phyloP scores from a whole-genome alignment of 2,329 filamentous ascomycete species.

The Endocalyx cinctus region DNA sequence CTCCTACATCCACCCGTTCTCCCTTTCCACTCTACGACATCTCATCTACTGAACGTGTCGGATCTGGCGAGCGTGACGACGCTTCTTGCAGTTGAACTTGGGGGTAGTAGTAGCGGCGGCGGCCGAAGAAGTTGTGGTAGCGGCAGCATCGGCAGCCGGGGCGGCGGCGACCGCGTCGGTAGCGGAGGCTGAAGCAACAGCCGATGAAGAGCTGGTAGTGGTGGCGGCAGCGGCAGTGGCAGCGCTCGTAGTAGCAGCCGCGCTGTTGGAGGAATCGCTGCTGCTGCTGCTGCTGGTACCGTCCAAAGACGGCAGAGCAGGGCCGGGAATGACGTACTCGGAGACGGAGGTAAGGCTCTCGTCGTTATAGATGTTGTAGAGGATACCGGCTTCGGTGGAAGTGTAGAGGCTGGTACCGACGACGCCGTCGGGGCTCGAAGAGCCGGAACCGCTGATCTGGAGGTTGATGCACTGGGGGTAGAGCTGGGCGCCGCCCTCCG shows the following conservation, averaged over 20 bases:
- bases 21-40: too few species aligned
- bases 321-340: constrained; percentile 11
- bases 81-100: constrained; percentile 1
- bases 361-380: constrained; percentile 18
- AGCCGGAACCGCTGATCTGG: constrained; percentile 46
- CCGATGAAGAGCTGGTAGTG: constrained; percentile 2
- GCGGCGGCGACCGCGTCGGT: background rate
- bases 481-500: constrained; percentile 36
- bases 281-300: background rate
- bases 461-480: constrained; percentile 54
- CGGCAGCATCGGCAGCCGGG: background rate
- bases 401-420: constrained; percentile 32
- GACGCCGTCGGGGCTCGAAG: constrained; percentile 40
- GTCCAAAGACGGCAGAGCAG: background rate
- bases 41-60: constrained; percentile 3
- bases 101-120: background rate
- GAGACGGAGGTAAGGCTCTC: constrained; percentile 7
- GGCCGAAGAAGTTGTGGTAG: background rate
- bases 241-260: constrained; percentile 2
- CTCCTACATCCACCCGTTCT: too few species aligned
- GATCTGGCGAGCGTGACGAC: constrained; percentile 12
- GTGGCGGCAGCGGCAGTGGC: constrained; percentile 5
- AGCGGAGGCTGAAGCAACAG: background rate
- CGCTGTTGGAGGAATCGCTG: background rate
- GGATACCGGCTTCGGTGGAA: constrained; percentile 15